phyloP scores from a whole-genome alignment of 2,329 filamentous ascomycete genomes.

The Penicillium oxalicum region DNA sequence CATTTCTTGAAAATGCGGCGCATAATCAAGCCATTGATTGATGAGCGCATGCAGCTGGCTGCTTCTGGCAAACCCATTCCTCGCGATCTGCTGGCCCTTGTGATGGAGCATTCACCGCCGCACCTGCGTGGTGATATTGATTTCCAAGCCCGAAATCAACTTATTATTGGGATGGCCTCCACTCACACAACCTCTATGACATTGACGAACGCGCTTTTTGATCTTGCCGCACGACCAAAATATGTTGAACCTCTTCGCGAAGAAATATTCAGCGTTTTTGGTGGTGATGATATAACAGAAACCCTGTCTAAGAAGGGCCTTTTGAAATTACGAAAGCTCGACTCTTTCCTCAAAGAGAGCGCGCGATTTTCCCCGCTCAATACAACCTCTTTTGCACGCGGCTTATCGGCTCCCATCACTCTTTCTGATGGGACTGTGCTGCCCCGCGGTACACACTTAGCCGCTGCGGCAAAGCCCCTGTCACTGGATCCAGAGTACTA shows the following conservation, averaged over 20 bases:
- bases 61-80: too few species aligned
- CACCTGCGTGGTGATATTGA: not conserved
- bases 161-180: not conserved
- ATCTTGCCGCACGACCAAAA: not conserved
- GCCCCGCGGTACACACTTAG: not conserved
- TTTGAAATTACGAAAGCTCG: not conserved
- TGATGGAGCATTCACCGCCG: not conserved
- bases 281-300: not conserved
- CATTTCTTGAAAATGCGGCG: too few species aligned
- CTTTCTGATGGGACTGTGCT: not conserved
- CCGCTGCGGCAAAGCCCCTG: not conserved
- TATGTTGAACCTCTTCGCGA: not conserved
- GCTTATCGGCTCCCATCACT: not conserved
- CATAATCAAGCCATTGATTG: too few species aligned
- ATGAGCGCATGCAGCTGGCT: too few species aligned
- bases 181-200: not conserved
- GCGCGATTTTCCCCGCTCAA: too few species aligned
- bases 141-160: not conserved
- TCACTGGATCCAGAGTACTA: not conserved
- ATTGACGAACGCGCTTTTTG: not conserved
- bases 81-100: too few species aligned
- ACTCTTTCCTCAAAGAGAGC: not conserved
- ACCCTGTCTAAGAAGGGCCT: not conserved
- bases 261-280: not conserved
- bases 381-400: not conserved